Percentiles rank a stretch among this genome's conserved stretches.
Evolutionary conservation across 768 basidiomycete genomes (phyloP).

Genomic region (Coprinopsis marcescibilis): DNA sequence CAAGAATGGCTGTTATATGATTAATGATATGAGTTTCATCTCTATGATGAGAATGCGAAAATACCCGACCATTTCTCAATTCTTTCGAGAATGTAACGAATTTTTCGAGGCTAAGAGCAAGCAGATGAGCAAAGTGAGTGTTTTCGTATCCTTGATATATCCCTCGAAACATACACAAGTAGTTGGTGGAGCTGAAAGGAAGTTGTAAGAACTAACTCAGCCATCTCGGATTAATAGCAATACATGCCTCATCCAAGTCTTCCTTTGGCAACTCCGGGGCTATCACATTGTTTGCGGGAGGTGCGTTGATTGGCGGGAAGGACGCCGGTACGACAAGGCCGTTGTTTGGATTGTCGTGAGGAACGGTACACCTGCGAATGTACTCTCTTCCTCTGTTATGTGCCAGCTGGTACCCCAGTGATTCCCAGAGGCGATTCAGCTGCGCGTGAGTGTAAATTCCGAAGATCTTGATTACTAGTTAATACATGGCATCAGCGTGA

Average conservation of each 20-base stretch:
- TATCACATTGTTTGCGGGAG: conserved; percentile 8
- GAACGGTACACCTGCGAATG: not conserved
- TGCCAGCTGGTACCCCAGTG: conserved; percentile 24
- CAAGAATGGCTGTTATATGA: not conserved
- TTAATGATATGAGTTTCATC: not conserved
- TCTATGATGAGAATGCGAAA: too few relatives aligned
- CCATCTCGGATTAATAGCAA: not conserved
- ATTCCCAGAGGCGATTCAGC: conserved; percentile 28
- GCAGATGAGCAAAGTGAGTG: not conserved
- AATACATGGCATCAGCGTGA: conserved; percentile 3
- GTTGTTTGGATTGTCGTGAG: conserved; percentile 27
- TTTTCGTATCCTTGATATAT: too few relatives aligned
- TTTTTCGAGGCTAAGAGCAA: conserved; percentile 34
- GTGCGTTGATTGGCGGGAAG: conserved; percentile 29
- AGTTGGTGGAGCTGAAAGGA: conserved; percentile 43
- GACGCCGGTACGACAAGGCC: conserved; percentile 32
- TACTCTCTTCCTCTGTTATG: conserved; percentile 43
- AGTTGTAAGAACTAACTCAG: not conserved
- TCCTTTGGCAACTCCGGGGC: conserved; percentile 33
- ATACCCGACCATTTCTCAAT: not conserved
- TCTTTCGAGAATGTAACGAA: conserved; percentile 32
- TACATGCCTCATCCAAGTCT: conserved; percentile 39
- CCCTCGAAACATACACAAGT: conserved; percentile 36
- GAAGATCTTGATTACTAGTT: not conserved
- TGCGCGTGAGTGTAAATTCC: conserved; percentile 28